Evolutionary conservation across 768 basidiomycete genomes (phyloP).

Genomic region (Hygrocybe punicea): DNA sequence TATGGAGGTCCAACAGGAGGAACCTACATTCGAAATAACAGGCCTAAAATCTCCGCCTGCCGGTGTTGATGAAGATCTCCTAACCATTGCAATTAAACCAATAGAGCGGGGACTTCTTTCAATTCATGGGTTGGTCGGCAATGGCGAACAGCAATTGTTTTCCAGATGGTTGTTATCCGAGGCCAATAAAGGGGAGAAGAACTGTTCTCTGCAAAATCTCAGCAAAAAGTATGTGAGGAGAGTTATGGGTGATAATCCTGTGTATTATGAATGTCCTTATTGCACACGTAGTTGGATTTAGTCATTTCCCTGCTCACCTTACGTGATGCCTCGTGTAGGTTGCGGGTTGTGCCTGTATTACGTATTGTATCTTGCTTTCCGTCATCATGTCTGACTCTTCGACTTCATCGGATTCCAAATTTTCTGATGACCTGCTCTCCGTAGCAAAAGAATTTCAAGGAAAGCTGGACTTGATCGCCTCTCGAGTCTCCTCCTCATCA

Average conservation of each 20-base stretch:
- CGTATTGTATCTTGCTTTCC: too few species aligned
- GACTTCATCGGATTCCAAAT: too few species aligned
- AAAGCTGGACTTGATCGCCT: background rate
- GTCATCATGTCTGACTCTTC: too few species aligned
- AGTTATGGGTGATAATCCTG: background rate
- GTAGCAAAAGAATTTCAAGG: background rate
- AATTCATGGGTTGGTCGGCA: background rate
- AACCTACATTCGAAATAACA: background rate
- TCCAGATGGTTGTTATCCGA: background rate
- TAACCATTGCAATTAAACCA: background rate
- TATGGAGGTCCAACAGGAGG: background rate
- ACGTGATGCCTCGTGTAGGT: too few species aligned
- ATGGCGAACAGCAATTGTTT: background rate
- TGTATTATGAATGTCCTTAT: background rate
- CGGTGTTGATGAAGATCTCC: background rate
- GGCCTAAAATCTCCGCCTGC: background rate
- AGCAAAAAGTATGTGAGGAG: background rate
- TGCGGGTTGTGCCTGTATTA: too few species aligned
- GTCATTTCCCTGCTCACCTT: too few species aligned
- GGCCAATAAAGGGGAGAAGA: background rate
- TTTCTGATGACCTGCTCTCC: background rate
- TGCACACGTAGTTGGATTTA: background rate
- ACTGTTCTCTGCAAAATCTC: background rate
- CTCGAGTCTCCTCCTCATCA: background rate
- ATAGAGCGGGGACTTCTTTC: background rate